phyloP scores from a whole-genome alignment of 2,329 filamentous ascomycete species.

The Nectriaceae sp. region DNA sequence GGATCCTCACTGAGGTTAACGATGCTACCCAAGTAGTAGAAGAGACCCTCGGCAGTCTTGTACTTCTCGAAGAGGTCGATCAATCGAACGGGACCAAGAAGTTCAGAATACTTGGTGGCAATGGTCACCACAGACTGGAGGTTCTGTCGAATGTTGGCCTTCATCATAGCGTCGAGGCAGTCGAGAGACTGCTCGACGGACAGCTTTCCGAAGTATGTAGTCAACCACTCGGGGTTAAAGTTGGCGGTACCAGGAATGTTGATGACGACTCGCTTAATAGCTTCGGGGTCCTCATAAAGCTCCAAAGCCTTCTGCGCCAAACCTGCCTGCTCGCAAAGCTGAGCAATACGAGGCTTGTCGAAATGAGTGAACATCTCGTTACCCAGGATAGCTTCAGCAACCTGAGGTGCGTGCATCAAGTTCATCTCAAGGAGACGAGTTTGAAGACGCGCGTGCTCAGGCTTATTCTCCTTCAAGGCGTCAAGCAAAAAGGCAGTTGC shows the following conservation, averaged over 20 bases:
- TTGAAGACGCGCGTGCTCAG: conserved; percentile 90
- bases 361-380: conserved; percentile 99
- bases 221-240: conserved; percentile 87
- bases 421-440: conserved; percentile 98
- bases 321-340: conserved; percentile 90
- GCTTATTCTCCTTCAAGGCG: conserved; percentile 90
- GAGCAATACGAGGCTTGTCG: conserved; percentile 85
- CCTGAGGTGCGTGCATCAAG: conserved; percentile 91
- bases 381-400: conserved; percentile 94
- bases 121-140: conserved; percentile 93
- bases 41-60: conserved; percentile 93
- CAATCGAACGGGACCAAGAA: conserved; percentile 82
- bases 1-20: conserved; percentile 95
- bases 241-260: conserved; percentile 82
- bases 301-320: conserved; percentile 86
- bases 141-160: conserved; percentile 95
- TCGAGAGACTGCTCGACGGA: conserved; percentile 95
- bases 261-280: conserved; percentile 86
- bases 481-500: conserved; percentile 98
- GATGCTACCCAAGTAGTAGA: conserved; percentile 97
- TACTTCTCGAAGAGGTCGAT: conserved; percentile 98
- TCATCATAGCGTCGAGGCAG: conserved; percentile 94
- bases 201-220: conserved; percentile 89
- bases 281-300: conserved; percentile 87
- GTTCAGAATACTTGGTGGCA: conserved; percentile 96